Base-by-base conservation (phyloP, 1,284 basidiomycete genomes). In the Ceratobasidium sp. region DNA sequence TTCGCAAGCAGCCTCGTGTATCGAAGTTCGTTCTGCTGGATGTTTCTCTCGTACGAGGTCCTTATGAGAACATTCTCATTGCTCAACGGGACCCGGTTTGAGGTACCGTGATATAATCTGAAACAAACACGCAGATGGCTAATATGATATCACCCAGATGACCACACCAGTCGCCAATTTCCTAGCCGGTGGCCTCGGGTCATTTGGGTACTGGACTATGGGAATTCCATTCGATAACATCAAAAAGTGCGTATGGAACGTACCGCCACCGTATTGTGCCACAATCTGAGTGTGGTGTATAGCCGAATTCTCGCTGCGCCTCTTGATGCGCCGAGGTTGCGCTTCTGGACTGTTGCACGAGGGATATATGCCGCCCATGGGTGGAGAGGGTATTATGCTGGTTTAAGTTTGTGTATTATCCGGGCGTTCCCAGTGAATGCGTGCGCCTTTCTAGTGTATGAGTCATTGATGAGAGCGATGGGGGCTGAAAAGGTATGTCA, bases 151-250 rank as follows among this genome's bases (percentile, higher is more conserved):
- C 14, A 13, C 21, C 42, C 72, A 89, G 83, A 82, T 89, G 74
- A 84, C 81, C 71, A 85, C 84, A 19, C 85, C 84, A 2, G 77
- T 82, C 9, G 83, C 87, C 4, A 90, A 87, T 71, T 90, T 91
- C 75, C 75, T 90, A 16, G 83, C 88, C 1, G 89, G 89, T 23
- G 88, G 88, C 4, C 77, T 88, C 36, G 84, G 78, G 25, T 82
- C 85, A 8, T 85, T 87, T 73, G 80, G 79, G 11, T 88, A 82
- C 76, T 88, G 87, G 87, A 78, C 83, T 19, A 84, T 87, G 78
- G 88, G 84, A 19, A 89, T 90, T 56, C 88, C 89, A 0, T 84
- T 87, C 29, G 90, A 93, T 76, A 89, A 88, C 73, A 79, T 90
- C 70, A 92, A 92, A 78, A 90, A 89, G 88, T 88, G 74, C 72